Evolutionary conservation across 352 stramenopile genomes (phyloP), one percentile per base, ranked within the genome.

Genomic region (Pythium aristosporum): DNA sequence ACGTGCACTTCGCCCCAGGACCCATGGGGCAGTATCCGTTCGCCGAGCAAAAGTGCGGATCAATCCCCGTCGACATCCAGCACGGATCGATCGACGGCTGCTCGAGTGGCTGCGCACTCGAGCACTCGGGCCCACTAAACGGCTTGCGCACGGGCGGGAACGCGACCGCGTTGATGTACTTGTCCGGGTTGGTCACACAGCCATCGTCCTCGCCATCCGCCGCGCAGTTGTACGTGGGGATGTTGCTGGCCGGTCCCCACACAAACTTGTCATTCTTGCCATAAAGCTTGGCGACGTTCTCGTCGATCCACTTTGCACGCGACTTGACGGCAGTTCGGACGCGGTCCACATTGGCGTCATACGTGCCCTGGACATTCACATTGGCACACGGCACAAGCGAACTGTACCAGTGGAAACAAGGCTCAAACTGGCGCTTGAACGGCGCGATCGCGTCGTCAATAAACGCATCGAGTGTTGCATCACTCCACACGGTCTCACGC

Each of bases 171-270:
- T 76, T 82, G 64, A 86, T 88, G 63, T 92, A 92, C 49, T 78
- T 78, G 43, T 82, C 75, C 5, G 80, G 73, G 21, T 88, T 74
- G 16, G 47, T 64, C 30, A 92, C 55, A 34, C 82, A 92, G 10
- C 82, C 82, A 43, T 71, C 61, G 53, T 92, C 80, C 20, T 89
- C 71, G 18, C 82, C 82, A 28, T 90, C 72, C 9, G 70, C 61
- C 10, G 69, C 82, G 61, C 82, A 92, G 39, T 92, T 92, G 73
- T 77, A 90, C 47, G 75, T 82, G 5, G 80, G 80, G 3, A 92
- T 52, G 5, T 75, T 67, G 16, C 71, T 79, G 5, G 88, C 79
- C 36, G 74, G 68, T 20, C 71, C 86, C 66, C 82, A 92, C 3
- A 71, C 77, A 16, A 59, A 16, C 0, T 64, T 73, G 51, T 84